Evolutionary conservation across 805 yeast genomes (phyloP).

Genomic region (Starmerella floris): DNA sequence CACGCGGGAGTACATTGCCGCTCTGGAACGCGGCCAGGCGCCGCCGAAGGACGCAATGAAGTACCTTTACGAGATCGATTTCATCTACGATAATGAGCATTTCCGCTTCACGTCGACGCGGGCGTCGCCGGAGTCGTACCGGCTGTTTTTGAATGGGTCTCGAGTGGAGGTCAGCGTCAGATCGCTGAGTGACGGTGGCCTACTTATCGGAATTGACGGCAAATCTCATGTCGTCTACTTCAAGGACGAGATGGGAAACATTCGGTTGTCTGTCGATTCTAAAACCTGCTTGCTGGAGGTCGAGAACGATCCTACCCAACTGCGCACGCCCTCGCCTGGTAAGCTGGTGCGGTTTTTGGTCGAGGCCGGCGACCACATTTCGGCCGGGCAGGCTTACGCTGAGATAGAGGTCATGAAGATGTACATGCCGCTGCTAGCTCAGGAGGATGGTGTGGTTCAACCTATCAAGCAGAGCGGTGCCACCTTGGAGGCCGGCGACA

Average conservation of each 20-base stretch:
- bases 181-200: conserved; percentile 87
- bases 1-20: conserved; percentile 50
- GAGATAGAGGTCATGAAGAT: conserved; percentile 99
- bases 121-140: conserved; percentile 71
- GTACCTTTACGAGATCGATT: conserved; percentile 84
- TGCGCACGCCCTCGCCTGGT: conserved; percentile 98
- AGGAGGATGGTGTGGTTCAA: conserved; percentile 86
- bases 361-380: conserved; percentile 88
- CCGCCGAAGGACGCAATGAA: conserved; percentile 68
- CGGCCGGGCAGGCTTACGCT: conserved; percentile 86
- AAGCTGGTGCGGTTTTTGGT: conserved; percentile 85
- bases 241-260: conserved; percentile 94
- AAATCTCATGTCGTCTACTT: conserved; percentile 90
- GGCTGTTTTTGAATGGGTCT: conserved; percentile 86
- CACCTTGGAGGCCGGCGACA: conserved; percentile 93
- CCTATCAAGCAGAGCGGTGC: conserved; percentile 95
- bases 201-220: conserved; percentile 77
- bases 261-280: conserved; percentile 87
- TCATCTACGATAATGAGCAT: conserved; percentile 85
- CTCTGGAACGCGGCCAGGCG: conserved; percentile 93
- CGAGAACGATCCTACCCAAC: conserved; percentile 96
- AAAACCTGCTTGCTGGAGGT: conserved; percentile 88
- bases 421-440: conserved; percentile 95
- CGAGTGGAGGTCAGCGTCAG: conserved; percentile 77
- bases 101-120: conserved; percentile 94